Evolutionary conservation across 1,139 yeast species (phyloP).

Genomic region (Protomyces inundatus): DNA sequence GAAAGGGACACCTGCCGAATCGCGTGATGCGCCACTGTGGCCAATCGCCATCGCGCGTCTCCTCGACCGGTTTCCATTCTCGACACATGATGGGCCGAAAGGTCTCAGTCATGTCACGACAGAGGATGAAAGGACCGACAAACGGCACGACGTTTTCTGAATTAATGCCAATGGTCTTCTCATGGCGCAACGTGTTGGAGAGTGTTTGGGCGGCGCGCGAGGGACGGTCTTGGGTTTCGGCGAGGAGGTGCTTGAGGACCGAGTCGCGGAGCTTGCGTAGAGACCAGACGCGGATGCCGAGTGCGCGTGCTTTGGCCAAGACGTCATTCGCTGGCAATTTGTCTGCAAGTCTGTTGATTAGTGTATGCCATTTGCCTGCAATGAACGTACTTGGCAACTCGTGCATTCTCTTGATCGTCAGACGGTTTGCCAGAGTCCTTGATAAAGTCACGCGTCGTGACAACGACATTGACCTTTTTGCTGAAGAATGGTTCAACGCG

Average conservation of each 20-base stretch:
- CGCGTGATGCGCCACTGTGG: slow-evolving; percentile 42
- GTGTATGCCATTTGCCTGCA: not conserved
- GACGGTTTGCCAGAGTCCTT: not conserved
- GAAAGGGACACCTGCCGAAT: slow-evolving; percentile 62
- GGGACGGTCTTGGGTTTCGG: slow-evolving; percentile 37
- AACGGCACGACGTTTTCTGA: slow-evolving; percentile 83
- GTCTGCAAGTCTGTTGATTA: slow-evolving; percentile 15
- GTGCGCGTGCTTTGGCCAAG: slow-evolving; percentile 56
- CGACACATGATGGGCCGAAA: slow-evolving; percentile 77
- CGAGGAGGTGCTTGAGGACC: slow-evolving; percentile 68
- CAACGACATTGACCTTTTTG: slow-evolving; percentile 70
- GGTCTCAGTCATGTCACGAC: slow-evolving; percentile 73
- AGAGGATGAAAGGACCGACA: slow-evolving; percentile 65
- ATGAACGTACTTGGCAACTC: not conserved
- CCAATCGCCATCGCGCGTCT: slow-evolving; percentile 52
- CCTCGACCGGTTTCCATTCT: slow-evolving; percentile 59
- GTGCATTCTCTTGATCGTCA: too few relatives aligned
- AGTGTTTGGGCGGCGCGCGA: slow-evolving; percentile 14
- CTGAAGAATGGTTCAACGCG: slow-evolving; percentile 67
- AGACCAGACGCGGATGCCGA: slow-evolving; percentile 77
- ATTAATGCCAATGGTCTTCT: slow-evolving; percentile 81
- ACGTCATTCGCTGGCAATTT: slow-evolving; percentile 50
- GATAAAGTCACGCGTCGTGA: slow-evolving; percentile 50
- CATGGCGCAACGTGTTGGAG: slow-evolving; percentile 50
- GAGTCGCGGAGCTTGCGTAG: slow-evolving; percentile 62